Conservation (phyloP, 768 basidiomycete species). For the Gloeostereum incarnatum region DNA sequence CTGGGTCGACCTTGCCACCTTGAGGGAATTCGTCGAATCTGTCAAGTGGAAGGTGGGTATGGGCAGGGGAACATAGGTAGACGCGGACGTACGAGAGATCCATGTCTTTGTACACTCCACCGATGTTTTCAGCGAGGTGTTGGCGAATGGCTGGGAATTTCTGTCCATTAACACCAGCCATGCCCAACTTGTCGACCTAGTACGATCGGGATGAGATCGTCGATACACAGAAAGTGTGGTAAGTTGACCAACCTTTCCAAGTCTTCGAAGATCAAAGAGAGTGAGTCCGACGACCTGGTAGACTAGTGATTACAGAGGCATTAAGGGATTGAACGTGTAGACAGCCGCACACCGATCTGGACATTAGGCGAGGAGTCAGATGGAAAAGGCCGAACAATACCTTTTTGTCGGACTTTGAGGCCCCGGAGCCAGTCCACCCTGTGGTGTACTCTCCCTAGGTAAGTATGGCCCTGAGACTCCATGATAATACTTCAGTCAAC, state of each 20-base stretch:
- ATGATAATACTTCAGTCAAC: neutral
- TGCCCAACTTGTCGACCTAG: constrained; percentile 63
- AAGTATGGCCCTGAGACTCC: constrained; percentile 3
- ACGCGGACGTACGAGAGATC: constrained; percentile 54
- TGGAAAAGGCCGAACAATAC: constrained; percentile 24
- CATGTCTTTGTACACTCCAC: constrained; percentile 78
- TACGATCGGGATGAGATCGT: neutral
- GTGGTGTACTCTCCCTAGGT: constrained; percentile 83
- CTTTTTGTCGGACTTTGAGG: constrained; percentile 93
- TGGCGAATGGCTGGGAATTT: constrained; percentile 83
- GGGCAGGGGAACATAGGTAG: neutral
- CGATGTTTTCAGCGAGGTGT: constrained; percentile 79
- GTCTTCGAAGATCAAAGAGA: constrained; percentile 79
- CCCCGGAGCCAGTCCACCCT: constrained; percentile 88
- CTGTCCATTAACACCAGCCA: constrained; percentile 85
- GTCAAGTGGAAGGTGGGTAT: constrained; percentile 3
- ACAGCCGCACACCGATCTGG: constrained; percentile 57
- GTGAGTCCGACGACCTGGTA: constrained; percentile 80
- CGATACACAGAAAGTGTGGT: neutral
- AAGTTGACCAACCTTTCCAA: constrained; percentile 58
- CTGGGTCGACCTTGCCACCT: constrained; percentile 55
- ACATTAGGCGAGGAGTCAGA: neutral
- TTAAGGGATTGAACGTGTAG: neutral
- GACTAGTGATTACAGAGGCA: constrained; percentile 9
- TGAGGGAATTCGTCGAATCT: constrained; percentile 81